phyloP scores from a whole-genome alignment of 1,284 basidiomycete genomes.

The Ganoderma multipileum region DNA sequence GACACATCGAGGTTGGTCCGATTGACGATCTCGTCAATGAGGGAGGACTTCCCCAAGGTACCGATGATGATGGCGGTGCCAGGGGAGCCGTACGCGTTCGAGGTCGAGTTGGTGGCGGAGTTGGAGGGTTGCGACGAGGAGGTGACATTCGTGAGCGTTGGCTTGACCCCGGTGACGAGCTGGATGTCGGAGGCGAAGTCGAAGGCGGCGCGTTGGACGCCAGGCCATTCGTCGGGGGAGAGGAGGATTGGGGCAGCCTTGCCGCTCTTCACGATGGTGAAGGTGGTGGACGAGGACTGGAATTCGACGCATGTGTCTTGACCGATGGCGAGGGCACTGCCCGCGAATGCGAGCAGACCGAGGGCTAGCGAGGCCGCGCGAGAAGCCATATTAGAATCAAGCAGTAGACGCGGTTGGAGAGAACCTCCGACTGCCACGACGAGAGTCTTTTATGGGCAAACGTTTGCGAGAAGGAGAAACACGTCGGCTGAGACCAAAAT shows the following conservation, averaged over 20 bases:
- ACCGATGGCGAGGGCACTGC: slow-evolving; percentile 40
- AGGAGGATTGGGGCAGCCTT: slow-evolving; percentile 57
- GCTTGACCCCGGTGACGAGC: slow-evolving; percentile 61
- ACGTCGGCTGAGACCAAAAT: background rate
- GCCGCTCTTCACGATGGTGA: slow-evolving; percentile 51
- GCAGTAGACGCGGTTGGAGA: background rate
- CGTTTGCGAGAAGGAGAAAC: background rate
- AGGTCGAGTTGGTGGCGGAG: slow-evolving; percentile 11
- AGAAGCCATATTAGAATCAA: background rate
- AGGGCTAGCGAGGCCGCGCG: slow-evolving; percentile 10
- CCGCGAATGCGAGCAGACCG: slow-evolving; percentile 11
- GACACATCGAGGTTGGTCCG: slow-evolving; percentile 61
- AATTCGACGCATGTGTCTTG: slow-evolving; percentile 43
- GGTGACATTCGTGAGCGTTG: slow-evolving; percentile 54
- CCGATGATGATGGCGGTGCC: slow-evolving; percentile 64
- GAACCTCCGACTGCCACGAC: background rate
- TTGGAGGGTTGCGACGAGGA: too few species aligned
- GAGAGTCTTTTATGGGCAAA: background rate
- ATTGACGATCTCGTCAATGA: slow-evolving; percentile 61
- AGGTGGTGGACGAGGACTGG: slow-evolving; percentile 40
- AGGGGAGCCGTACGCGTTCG: slow-evolving; percentile 29
- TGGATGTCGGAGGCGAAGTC: slow-evolving; percentile 71
- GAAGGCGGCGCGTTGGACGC: slow-evolving; percentile 65
- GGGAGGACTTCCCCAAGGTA: slow-evolving; percentile 64
- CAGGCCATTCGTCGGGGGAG: slow-evolving; percentile 66